These are phyloP conservation scores for Morella rubra DNA, from an alignment of 306 rosid genomes.

Conservation along the genomic window DNA sequence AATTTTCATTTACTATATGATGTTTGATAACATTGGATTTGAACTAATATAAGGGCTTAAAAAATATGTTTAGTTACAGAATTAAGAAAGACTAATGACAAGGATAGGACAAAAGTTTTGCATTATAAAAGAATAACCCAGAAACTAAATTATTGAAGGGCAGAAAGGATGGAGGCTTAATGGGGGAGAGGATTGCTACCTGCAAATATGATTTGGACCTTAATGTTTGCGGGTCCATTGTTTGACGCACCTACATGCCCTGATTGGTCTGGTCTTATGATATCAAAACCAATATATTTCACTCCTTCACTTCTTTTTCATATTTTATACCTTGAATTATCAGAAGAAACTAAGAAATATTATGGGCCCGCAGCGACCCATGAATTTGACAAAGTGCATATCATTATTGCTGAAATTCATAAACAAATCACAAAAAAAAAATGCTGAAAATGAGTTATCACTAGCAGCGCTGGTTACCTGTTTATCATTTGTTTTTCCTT, in stretches of 20 bases:
- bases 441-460: constrained; percentile 7
- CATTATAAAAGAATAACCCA: background rate
- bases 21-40: too few species aligned
- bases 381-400: constrained; percentile 29
- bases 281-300: constrained; percentile 4
- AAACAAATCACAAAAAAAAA: background rate
- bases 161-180: background rate
- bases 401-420: constrained; percentile 18
- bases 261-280: constrained; percentile 19
- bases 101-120: constrained; percentile 9
- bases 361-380: constrained; percentile 10
- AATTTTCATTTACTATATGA: too few species aligned
- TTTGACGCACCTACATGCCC: constrained; percentile 20
- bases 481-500: background rate
- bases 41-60: background rate
- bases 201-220: constrained; percentile 19
- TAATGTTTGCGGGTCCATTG: constrained; percentile 36
- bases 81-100: background rate
- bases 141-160: background rate
- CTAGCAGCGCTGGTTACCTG: background rate
- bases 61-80: too few species aligned
- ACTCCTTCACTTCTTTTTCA: background rate
- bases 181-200: background rate
- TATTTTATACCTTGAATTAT: background rate
- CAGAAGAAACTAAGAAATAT: background rate